Conservation (phyloP, 176 grass and related monocot genomes). For the Paspalum vaginatum region DNA sequence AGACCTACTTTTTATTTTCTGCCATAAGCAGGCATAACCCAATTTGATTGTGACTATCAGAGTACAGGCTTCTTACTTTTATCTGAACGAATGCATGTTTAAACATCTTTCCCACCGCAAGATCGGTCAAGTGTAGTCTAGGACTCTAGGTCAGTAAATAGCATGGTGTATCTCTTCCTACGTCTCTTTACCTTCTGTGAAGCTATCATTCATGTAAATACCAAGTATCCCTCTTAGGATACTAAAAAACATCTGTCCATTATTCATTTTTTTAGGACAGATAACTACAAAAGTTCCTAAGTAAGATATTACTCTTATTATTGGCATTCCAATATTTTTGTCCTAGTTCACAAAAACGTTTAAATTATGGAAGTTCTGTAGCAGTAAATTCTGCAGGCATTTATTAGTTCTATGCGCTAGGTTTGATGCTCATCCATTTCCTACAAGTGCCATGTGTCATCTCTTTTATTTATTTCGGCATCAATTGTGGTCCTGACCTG, state of each 20-base stretch:
- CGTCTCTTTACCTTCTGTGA: neutral
- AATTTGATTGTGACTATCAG: neutral
- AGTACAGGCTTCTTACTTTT: conserved; percentile 22
- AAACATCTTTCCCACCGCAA: neutral
- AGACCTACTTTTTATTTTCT: neutral
- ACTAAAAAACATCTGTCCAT: neutral
- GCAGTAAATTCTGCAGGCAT: conserved; percentile 1
- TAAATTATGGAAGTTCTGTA: conserved; percentile 25
- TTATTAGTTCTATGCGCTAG: neutral
- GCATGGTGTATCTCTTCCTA: neutral
- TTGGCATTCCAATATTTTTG: neutral
- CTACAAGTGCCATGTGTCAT: neutral
- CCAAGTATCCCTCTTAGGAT: conserved; percentile 9
- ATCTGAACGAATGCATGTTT: neutral
- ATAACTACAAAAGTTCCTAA: neutral
- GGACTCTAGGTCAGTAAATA: neutral
- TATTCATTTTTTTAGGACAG: conserved; percentile 16
- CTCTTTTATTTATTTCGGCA: conserved; percentile 31
- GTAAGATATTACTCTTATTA: neutral
- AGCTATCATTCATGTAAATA: neutral
- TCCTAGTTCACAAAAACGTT: conserved; percentile 25
- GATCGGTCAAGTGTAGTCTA: conserved; percentile 22
- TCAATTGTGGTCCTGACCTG: conserved; percentile 38
- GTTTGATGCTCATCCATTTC: neutral
- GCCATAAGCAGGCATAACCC: neutral